These are phyloP conservation scores for Fusarium pseudonygamai DNA, from an alignment of 2,329 filamentous ascomycete species.

Conservation along the genomic window DNA sequence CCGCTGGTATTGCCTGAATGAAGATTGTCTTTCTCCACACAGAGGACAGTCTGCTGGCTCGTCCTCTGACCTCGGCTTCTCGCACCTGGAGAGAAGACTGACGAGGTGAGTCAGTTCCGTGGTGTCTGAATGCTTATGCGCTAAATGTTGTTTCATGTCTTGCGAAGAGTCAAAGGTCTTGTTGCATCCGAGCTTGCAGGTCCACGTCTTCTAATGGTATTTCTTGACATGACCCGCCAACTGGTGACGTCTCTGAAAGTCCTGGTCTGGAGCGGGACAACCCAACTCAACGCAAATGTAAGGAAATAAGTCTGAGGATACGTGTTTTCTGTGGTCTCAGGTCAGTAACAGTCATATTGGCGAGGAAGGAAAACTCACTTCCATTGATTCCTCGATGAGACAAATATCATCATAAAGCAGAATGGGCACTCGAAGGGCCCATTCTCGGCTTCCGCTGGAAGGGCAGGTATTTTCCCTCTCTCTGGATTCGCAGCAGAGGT, in stretches of 20 bases:
- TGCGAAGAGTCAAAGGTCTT: fast-evolving
- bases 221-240: not conserved
- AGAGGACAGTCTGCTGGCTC: not conserved
- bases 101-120: fast-evolving
- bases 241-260: not conserved
- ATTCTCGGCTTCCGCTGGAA: not conserved
- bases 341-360: fast-evolving
- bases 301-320: not conserved
- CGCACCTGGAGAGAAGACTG: not conserved
- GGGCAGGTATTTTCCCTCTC: fast-evolving
- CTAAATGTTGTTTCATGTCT: fast-evolving
- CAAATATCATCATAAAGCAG: not conserved
- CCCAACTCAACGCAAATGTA: not conserved
- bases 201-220: not conserved
- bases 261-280: not conserved
- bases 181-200: not conserved
- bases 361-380: fast-evolving
- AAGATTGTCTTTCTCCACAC: not conserved
- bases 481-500: not conserved
- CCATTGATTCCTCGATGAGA: fast-evolving
- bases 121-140: not conserved
- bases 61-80: fast-evolving
- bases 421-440: constrained; percentile 11
- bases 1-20: not conserved
- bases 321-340: not conserved